Percentiles rank a stretch among this genome's conserved stretches.
These are phyloP conservation scores for Trypanosoma cruzi DNA, from an alignment of 208 protist species.

Conservation along the genomic window DNA sequence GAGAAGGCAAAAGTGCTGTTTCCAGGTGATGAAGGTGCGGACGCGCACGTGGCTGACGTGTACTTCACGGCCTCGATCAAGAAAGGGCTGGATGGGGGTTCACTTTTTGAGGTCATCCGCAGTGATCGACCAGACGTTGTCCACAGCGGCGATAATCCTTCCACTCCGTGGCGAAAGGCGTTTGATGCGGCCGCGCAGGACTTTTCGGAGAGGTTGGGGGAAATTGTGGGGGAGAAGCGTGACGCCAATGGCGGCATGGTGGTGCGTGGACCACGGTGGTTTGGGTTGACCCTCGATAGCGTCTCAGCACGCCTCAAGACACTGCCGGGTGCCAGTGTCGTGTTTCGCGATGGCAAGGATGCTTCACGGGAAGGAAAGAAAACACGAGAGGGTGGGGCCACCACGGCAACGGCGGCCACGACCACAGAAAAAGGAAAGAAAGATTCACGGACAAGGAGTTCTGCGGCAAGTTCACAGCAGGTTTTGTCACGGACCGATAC, in stretches of 20 bases:
- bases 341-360: constrained; percentile 14
- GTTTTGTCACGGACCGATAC: background rate
- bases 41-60: constrained; percentile 9
- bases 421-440: background rate
- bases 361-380: background rate
- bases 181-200: constrained; percentile 47
- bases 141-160: constrained; percentile 39
- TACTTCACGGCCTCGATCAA: constrained; percentile 55
- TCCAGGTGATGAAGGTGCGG: constrained; percentile 13
- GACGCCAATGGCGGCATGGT: constrained; percentile 15
- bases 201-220: constrained; percentile 37
- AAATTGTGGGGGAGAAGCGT: constrained; percentile 9
- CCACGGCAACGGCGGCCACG: background rate
- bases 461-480: constrained; percentile 6
- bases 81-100: constrained; percentile 16
- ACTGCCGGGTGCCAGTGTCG: constrained; percentile 34
- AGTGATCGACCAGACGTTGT: constrained; percentile 58
- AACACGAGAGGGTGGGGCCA: background rate
- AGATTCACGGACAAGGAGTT: background rate
- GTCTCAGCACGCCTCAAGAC: constrained; percentile 34
- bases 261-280: constrained; percentile 35
- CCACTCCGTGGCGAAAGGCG: constrained; percentile 53
- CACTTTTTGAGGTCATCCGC: constrained; percentile 53
- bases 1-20: constrained; percentile 9
- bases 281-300: constrained; percentile 38